Evolutionary conservation across 352 stramenopile genomes (phyloP).

Genomic region (Phytopythium kandeliae): DNA sequence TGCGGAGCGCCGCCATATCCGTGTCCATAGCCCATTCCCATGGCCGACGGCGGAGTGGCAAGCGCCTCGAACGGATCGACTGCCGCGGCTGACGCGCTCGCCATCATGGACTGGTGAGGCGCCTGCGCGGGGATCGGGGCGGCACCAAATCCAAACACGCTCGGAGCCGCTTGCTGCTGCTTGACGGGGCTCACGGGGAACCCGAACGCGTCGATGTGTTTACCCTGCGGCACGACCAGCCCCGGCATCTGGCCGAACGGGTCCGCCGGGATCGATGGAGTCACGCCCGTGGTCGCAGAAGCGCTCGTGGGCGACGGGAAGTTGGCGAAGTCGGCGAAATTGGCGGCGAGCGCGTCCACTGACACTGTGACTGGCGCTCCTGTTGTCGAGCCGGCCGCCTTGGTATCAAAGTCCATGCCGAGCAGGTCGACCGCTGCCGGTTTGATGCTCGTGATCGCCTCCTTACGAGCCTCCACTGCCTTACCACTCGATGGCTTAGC

Average conservation of each 20-base stretch:
- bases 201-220: constrained; percentile 44
- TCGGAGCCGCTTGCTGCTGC: constrained; percentile 12
- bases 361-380: constrained; percentile 8
- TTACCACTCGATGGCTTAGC: constrained; percentile 16
- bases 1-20: neutral
- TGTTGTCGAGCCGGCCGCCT: constrained; percentile 11
- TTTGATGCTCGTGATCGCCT: constrained; percentile 31
- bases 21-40: constrained; percentile 1
- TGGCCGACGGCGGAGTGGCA: neutral
- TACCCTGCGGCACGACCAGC: constrained; percentile 7
- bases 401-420: constrained; percentile 65
- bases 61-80: constrained; percentile 52
- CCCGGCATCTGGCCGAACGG: constrained; percentile 6
- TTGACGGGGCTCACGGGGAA: constrained; percentile 50
- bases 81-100: constrained; percentile 13
- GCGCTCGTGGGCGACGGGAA: constrained; percentile 36
- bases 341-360: constrained; percentile 11
- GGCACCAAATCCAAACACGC: constrained; percentile 30
- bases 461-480: constrained; percentile 51
- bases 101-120: constrained; percentile 8
- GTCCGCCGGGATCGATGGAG: constrained; percentile 12
- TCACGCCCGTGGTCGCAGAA: constrained; percentile 5
- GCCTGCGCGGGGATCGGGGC: constrained; percentile 10
- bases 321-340: constrained; percentile 62
- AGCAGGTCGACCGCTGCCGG: constrained; percentile 41